Conservation (phyloP, 2,329 filamentous ascomycete species). For the Alternaria panax region DNA sequence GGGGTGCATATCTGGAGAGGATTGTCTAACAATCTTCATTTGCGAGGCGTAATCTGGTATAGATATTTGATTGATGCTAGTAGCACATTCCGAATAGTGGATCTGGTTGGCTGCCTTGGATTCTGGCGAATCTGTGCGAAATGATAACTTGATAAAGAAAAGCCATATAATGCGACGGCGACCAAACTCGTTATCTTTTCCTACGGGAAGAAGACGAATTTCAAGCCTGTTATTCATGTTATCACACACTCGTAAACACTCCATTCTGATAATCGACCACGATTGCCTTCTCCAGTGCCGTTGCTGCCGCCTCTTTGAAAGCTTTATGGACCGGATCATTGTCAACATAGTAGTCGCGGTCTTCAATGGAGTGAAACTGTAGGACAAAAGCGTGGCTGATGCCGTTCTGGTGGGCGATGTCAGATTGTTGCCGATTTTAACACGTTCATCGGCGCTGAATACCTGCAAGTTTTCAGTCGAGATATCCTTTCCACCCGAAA, state of each 20-base stretch:
- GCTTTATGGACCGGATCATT: constrained; percentile 51
- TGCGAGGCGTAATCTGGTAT: no score
- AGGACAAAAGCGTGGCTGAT: constrained; percentile 56
- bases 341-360: constrained; percentile 55
- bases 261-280: constrained; percentile 53
- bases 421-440: constrained; percentile 56
- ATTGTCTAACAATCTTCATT: no score
- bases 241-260: constrained; percentile 32
- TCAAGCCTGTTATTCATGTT: not conserved
- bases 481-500: constrained; percentile 44
- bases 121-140: no score
- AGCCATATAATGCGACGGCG: no score
- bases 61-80: no score
- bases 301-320: constrained; percentile 47
- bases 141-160: no score
- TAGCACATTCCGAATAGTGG: no score
- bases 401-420: constrained; percentile 50
- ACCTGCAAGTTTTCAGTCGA: constrained; percentile 46
- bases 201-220: not conserved
- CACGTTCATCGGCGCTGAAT: constrained; percentile 1
- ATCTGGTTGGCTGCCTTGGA: no score
- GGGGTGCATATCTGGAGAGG: no score
- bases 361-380: constrained; percentile 51
- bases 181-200: no score
- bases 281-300: constrained; percentile 49